phyloP scores from a whole-genome alignment of 2,329 filamentous ascomycete genomes.

The Lecanicillium sp. region DNA sequence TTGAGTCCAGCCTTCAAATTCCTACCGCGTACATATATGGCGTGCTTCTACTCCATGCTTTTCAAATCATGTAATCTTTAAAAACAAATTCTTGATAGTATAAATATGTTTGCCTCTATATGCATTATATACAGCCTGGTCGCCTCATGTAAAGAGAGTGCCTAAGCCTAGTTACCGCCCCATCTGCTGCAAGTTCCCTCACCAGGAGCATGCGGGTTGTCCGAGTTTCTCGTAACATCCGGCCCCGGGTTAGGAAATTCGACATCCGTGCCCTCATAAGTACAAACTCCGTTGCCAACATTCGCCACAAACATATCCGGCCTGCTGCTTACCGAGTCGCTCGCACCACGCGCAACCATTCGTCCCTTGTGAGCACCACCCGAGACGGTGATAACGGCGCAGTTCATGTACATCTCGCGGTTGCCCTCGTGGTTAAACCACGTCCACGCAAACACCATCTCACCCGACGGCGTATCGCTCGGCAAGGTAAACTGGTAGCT shows the following conservation, averaged over 20 bases:
- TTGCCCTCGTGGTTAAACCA: slow-evolving; percentile 57
- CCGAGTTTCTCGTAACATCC: slow-evolving; percentile 29
- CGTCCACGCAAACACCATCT: slow-evolving; percentile 51
- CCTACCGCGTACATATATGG: no score
- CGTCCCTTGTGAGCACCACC: slow-evolving; percentile 6
- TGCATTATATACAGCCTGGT: no score
- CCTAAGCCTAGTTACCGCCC: slow-evolving; percentile 1
- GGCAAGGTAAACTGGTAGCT: slow-evolving; percentile 49
- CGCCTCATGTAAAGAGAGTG: no score
- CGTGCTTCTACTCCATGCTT: no score
- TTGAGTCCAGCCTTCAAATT: no score
- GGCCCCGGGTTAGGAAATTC: slow-evolving; percentile 55
- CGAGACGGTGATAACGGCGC: slow-evolving; percentile 47
- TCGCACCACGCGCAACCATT: slow-evolving; percentile 9
- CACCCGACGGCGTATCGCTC: slow-evolving; percentile 36
- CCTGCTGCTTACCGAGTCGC: slow-evolving; percentile 36
- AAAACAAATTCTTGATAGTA: no score
- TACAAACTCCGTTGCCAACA: slow-evolving; percentile 46
- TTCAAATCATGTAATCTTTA: no score
- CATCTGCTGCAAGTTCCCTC: slow-evolving; percentile 3
- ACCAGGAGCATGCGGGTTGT: slow-evolving; percentile 4
- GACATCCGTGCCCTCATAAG: slow-evolving; percentile 46
- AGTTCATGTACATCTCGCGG: slow-evolving; percentile 65
- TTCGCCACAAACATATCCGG: slow-evolving; percentile 63
- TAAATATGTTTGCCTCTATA: no score